These are phyloP conservation scores for Pelagomonas calceolata DNA, from an alignment of 108 stramenopile genomes.

Conservation along the genomic window DNA sequence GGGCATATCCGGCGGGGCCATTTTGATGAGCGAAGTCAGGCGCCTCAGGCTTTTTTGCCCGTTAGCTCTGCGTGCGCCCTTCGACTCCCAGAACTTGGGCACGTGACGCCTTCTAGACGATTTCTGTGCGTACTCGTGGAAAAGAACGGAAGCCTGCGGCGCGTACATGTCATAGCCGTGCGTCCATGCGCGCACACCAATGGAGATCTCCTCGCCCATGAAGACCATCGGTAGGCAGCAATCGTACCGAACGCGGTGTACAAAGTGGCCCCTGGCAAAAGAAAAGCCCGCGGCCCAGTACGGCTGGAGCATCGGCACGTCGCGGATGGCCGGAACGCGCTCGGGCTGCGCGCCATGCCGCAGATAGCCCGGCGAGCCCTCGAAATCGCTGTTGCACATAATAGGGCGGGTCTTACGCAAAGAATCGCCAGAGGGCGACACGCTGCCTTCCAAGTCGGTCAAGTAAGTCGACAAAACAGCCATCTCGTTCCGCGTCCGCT, in stretches of 20 bases:
- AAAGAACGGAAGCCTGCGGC: slow-evolving; percentile 55
- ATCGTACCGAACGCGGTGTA: slow-evolving; percentile 64
- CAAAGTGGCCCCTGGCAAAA: not conserved
- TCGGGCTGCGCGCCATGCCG: slow-evolving; percentile 77
- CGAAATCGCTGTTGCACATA: slow-evolving; percentile 77
- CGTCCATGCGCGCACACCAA: slow-evolving; percentile 68
- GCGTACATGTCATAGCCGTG: slow-evolving; percentile 80
- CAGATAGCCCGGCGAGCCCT: slow-evolving; percentile 49
- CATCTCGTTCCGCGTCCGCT: slow-evolving; percentile 70
- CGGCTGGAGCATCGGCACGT: slow-evolving; percentile 61
- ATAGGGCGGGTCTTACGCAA: slow-evolving; percentile 53
- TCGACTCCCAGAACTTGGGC: not conserved
- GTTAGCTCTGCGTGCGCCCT: not conserved
- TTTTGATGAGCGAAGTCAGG: not conserved
- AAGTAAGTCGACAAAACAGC: slow-evolving; percentile 70
- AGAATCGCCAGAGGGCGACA: slow-evolving; percentile 36
- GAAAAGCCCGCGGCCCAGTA: slow-evolving; percentile 43
- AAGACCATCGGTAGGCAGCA: slow-evolving; percentile 63
- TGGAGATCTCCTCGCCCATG: slow-evolving; percentile 72
- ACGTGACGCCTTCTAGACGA: not conserved
- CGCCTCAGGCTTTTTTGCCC: not conserved
- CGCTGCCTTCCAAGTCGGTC: slow-evolving; percentile 39
- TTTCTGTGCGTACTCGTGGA: slow-evolving; percentile 65
- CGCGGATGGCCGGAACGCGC: slow-evolving; percentile 44
- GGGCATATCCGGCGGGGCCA: not conserved